Base-by-base conservation (phyloP, 1,284 basidiomycete species). In the Irpex rosettiformis region DNA sequence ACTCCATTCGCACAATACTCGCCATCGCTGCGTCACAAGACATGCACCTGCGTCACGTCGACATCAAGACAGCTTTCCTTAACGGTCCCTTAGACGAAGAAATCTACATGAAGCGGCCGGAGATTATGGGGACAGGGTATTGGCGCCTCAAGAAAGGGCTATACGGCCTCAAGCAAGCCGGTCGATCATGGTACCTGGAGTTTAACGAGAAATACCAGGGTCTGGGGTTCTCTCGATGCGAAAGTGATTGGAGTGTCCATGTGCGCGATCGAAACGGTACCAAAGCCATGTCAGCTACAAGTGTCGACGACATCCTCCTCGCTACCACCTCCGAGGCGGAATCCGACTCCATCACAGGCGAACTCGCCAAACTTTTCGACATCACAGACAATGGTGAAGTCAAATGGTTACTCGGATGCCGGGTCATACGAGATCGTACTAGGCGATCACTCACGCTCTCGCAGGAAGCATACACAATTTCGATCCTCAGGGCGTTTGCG, bases 1-100 rank as follows among this genome's bases (percentile, higher is more conserved):
- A 58, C 0, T 65, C 72, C 1, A 53, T 75, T 16, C 64, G 70
- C 0, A 25, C 65, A 1, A 22, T 76, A 2, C 54, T 75, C 8
- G 66, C 72, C 0, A 33, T 76, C 2, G 73, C 72, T 0, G 70
- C 76, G 1, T 4, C 69, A 70, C 11, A 65, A 29, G 60, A 68
- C 58, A 63, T 62, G 18, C 67, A 74, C 28, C 49, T 78, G 1
- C 67, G 76, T 42, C 72, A 76, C 45, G 70, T 79, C 21, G 73
- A 82, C 60, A 67, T 81, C 0, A 68, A 69, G 13, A 65, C 60
- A 0, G 68, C 70, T 0, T 76, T 69, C 54, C 62, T 75, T 1
- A 71, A 75, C 58, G 65, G 69, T 0, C 55, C 58, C 0, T 64
- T 77, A 0, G 66, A 72, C 18, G 72, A 76, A 48, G 64, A 70